phyloP scores from a whole-genome alignment of 257 asterid species.

The Gardenia jasminoides region DNA sequence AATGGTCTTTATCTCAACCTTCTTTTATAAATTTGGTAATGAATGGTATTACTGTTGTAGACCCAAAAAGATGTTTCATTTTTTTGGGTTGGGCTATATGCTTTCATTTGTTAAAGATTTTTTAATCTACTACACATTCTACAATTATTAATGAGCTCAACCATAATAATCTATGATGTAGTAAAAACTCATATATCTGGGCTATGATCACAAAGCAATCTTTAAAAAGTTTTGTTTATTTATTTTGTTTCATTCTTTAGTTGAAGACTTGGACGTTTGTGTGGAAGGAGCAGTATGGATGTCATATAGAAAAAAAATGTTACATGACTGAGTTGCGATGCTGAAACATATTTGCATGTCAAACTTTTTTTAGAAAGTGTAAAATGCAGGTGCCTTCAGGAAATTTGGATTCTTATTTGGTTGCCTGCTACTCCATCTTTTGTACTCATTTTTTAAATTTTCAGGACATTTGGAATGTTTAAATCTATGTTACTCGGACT shows the following conservation, averaged over 20 bases:
- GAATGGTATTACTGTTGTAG: background rate
- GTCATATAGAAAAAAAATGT: background rate
- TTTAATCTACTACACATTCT: background rate
- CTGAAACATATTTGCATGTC: background rate
- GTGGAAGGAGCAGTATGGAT: background rate
- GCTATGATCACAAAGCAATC: background rate
- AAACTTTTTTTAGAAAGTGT: background rate
- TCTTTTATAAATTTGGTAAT: background rate
- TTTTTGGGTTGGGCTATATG: background rate
- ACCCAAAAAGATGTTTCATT: background rate
- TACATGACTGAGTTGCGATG: background rate
- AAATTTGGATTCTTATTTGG: background rate
- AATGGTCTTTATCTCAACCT: conserved; percentile 47
- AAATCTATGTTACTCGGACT: too few species aligned
- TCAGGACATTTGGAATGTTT: background rate
- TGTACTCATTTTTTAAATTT: background rate
- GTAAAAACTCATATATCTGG: background rate
- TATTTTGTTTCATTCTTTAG: background rate
- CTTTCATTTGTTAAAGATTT: background rate
- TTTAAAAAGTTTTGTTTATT: background rate
- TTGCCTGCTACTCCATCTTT: background rate
- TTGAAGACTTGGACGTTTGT: background rate
- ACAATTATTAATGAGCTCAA: background rate
- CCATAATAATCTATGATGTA: background rate
- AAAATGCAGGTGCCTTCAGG: background rate